phyloP scores from a whole-genome alignment of 345 rosid genomes.

The Gossypioides kirkii region DNA sequence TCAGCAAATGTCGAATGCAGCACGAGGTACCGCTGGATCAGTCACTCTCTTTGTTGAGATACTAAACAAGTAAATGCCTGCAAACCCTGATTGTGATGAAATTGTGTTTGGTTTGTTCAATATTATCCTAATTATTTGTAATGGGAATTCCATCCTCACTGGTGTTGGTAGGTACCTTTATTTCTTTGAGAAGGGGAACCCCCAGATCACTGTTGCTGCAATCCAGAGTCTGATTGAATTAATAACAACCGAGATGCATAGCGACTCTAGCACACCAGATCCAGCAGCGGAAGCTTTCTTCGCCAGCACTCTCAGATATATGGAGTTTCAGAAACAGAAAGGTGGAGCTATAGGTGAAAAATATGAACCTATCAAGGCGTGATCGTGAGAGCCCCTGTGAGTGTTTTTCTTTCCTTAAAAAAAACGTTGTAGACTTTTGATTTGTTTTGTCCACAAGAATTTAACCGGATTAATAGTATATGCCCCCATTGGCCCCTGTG shows the following conservation, averaged over 20 bases:
- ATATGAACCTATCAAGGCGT: conserved; percentile 37
- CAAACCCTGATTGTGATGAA: neutral
- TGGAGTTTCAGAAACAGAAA: conserved; percentile 93
- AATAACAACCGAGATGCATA: conserved; percentile 72
- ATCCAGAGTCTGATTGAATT: conserved; percentile 78
- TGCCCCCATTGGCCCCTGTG: neutral
- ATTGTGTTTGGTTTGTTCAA: neutral
- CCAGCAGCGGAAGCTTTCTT: conserved; percentile 72
- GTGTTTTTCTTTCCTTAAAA: neutral
- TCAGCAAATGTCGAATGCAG: conserved; percentile 74
- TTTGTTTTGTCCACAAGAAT: neutral
- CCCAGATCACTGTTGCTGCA: conserved; percentile 61
- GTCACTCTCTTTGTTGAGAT: conserved; percentile 83
- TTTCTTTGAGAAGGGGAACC: conserved; percentile 87
- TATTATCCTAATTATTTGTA: neutral
- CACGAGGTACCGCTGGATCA: conserved; percentile 79
- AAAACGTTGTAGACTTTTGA: neutral
- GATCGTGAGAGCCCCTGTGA: conserved; percentile 11
- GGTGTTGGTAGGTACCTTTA: conserved; percentile 61
- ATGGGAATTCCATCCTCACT: neutral
- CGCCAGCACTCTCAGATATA: conserved; percentile 65
- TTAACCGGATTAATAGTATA: neutral
- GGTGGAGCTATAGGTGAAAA: conserved; percentile 82
- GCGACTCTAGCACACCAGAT: conserved; percentile 57
- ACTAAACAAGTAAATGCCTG: conserved; percentile 66